These are phyloP conservation scores for Plasmodiophora brassicae DNA, from an alignment of 208 protist species.

Conservation along the genomic window DNA sequence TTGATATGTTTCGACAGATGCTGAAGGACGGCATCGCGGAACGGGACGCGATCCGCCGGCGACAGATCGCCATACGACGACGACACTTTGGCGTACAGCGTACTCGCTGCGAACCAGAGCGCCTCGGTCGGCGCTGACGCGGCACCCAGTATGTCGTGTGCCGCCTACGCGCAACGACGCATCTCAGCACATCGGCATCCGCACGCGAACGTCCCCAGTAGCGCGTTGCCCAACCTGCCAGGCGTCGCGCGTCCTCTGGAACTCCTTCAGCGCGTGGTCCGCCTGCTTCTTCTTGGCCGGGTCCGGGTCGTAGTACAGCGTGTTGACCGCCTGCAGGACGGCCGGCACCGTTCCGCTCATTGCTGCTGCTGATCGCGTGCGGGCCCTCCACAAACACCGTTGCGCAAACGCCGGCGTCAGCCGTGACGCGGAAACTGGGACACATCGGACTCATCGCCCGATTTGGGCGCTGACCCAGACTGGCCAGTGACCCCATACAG, in stretches of 20 bases:
- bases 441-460: too few species aligned
- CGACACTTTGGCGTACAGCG: constrained; percentile 12
- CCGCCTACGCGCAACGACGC: background rate
- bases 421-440: too few species aligned
- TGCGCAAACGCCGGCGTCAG: too few species aligned
- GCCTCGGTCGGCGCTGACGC: background rate
- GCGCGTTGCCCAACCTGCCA: background rate
- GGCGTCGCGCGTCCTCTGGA: constrained; percentile 1
- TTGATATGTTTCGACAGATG: constrained; percentile 22
- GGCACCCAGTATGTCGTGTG: background rate
- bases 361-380: too few species aligned
- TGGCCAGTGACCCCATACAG: too few species aligned
- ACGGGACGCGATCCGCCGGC: background rate
- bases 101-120: constrained; percentile 10
- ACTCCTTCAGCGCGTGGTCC: constrained; percentile 3
- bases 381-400: too few species aligned
- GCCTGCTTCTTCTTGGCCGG: constrained; percentile 11
- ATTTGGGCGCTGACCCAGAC: too few species aligned
- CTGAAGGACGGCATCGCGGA: background rate
- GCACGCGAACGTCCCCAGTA: background rate
- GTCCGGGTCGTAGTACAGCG: constrained; percentile 23
- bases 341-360: too few species aligned
- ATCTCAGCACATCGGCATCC: background rate
- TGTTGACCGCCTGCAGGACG: background rate
- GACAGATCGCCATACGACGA: constrained; percentile 3